Evolutionary conservation across 2,329 filamentous ascomycete genomes (phyloP).

Genomic region (Epichloe sylvatica): DNA sequence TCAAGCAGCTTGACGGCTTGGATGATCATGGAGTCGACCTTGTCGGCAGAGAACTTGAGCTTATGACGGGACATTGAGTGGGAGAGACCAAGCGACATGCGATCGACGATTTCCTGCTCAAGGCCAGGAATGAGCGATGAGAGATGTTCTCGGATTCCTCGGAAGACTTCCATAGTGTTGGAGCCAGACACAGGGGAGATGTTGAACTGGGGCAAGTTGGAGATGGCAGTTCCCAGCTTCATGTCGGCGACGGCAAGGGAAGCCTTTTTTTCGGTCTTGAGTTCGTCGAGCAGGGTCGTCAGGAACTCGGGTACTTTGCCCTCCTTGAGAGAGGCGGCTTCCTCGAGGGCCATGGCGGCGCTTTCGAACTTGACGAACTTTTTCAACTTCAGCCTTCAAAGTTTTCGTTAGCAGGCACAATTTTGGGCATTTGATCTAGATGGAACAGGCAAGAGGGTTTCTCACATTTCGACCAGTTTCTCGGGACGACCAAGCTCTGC

Average conservation of each 20-base stretch:
- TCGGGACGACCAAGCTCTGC: constrained; percentile 66
- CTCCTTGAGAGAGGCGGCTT: constrained; percentile 77
- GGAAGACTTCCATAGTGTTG: constrained; percentile 64
- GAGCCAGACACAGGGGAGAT: constrained; percentile 61
- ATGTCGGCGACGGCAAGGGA: constrained; percentile 88
- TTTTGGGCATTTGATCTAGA: background rate
- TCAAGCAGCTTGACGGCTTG: constrained; percentile 90
- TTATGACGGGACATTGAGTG: constrained; percentile 96
- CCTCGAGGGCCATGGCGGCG: constrained; percentile 76
- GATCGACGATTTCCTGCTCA: constrained; percentile 70
- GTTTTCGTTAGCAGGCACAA: background rate
- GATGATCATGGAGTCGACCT: constrained; percentile 99
- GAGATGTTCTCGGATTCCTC: constrained; percentile 83
- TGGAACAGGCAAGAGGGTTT: background rate
- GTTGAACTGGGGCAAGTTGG: constrained; percentile 77
- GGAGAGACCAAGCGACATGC: constrained; percentile 90
- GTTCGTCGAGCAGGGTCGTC: constrained; percentile 63
- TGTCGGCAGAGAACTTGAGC: constrained; percentile 96
- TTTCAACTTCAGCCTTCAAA: constrained; percentile 76
- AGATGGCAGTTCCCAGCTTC: constrained; percentile 82
- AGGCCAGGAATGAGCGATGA: constrained; percentile 83
- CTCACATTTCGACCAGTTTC: constrained; percentile 74
- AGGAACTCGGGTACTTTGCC: constrained; percentile 90
- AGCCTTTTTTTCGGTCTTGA: constrained; percentile 95
- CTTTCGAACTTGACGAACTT: constrained; percentile 96